Evolutionary conservation across 2,329 filamentous ascomycete species (phyloP), one percentile per base, ranked within the genome.

Genomic region (Diaporthe batatas): DNA sequence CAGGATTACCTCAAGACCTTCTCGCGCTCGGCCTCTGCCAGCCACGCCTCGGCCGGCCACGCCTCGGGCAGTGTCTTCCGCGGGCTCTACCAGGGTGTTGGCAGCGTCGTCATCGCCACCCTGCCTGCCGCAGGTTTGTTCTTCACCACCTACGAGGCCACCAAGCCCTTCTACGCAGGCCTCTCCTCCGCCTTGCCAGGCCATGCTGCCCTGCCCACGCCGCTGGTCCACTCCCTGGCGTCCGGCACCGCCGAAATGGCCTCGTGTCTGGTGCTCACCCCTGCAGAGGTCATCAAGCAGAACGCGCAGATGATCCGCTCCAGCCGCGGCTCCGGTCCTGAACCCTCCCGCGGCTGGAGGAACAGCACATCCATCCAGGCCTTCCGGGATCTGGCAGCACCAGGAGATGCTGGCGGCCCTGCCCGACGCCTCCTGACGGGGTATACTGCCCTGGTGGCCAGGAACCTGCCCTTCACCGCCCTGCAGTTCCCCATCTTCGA

Each of bases 401-500:
- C 79, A 74, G 86, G 88, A 83, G 77, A 91, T 82, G 25, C 49
- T 3, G 44, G 55, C 10, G 77, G 88, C 83, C 76, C 90, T 82
- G 73, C 84, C 84, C 76, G 92, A 82, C 91, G 89, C 83, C 77
- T 92, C 14, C 89, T 89, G 77, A 86, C 86, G 18, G 95, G 95
- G 1, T 98, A 98, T 80, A 91, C 92, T 0, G 94, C 94, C 2
- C 87, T 98, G 0, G 91, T 94, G 6, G 92, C 93, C 2, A 87
- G 95, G 42, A 47, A 98, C 79, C 81, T 98, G 4, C 95, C 95
- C 0, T 96, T 96, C 76, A 98, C 94, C 3, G 94, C 93, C 0
- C 86, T 97, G 76, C 94, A 98, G 78, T 98, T 98, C 76, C 95
- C 95, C 6, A 86, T 96, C 76, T 97, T 96, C 78, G 95, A 98